These are phyloP conservation scores for Hyphopichia pseudoburtonii DNA, from an alignment of 1,139 yeast species.

Conservation along the genomic window DNA sequence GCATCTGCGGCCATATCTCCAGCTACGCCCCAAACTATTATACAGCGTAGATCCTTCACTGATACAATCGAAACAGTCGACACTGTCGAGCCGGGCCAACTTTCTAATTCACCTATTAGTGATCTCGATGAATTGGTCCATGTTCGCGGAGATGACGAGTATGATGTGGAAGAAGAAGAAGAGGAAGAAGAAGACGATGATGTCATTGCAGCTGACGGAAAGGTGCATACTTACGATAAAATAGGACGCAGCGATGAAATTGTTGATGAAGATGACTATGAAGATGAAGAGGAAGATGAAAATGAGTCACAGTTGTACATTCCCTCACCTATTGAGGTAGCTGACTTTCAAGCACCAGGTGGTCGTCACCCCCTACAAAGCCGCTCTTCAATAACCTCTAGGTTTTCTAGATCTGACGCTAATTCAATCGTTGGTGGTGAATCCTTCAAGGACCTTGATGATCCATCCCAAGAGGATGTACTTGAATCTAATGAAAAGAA, in stretches of 20 bases:
- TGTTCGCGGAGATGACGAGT: constrained; percentile 2
- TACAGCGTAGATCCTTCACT: too few relatives aligned
- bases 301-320: too few relatives aligned
- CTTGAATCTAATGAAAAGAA: not conserved
- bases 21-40: too few relatives aligned
- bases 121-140: not conserved
- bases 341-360: too few relatives aligned
- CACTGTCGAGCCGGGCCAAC: not conserved
- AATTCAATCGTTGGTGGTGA: constrained; percentile 44
- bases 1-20: too few relatives aligned
- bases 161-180: constrained; percentile 1
- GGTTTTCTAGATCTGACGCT: constrained; percentile 33
- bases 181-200: constrained; percentile 2
- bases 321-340: too few relatives aligned
- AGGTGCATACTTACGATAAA: not conserved
- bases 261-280: too few relatives aligned
- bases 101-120: constrained; percentile 2
- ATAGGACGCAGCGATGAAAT: not conserved
- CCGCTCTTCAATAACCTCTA: constrained; percentile 4
- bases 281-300: too few relatives aligned
- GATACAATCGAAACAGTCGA: too few relatives aligned
- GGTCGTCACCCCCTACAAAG: not conserved
- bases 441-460: constrained; percentile 14
- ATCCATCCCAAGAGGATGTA: too few relatives aligned
- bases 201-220: not conserved